Conservation (phyloP, 164 flowering plant species). For the Vitis vinifera region ASM3070453v1 NC_081807.1:19895001-19895500, state of each 20-base stretch:
- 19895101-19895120: neutral
- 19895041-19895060: neutral
- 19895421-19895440: no score
- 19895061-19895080: neutral
- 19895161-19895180: constrained; percentile 59
- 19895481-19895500: no score
- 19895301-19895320: constrained; percentile 66
- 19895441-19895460: no score
- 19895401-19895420: no score
- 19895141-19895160: constrained; percentile 50
- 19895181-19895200: constrained; percentile 65
- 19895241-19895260: constrained; percentile 49
- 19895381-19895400: no score
- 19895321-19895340: constrained; percentile 64
- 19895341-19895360: constrained; percentile 19
- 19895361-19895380: no score
- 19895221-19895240: constrained; percentile 49
- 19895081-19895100: neutral
- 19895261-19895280: constrained; percentile 53
- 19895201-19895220: constrained; percentile 48
- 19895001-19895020: constrained; percentile 44
- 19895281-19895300: constrained; percentile 43
- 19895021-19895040: constrained; percentile 53
- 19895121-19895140: constrained; percentile 56
- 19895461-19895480: no score